A percentile compares a stretch with the other conserved stretches of the same genome.
phyloP scores from a whole-genome alignment of 768 basidiomycete genomes.

The Termitomyces sp. region DNA sequence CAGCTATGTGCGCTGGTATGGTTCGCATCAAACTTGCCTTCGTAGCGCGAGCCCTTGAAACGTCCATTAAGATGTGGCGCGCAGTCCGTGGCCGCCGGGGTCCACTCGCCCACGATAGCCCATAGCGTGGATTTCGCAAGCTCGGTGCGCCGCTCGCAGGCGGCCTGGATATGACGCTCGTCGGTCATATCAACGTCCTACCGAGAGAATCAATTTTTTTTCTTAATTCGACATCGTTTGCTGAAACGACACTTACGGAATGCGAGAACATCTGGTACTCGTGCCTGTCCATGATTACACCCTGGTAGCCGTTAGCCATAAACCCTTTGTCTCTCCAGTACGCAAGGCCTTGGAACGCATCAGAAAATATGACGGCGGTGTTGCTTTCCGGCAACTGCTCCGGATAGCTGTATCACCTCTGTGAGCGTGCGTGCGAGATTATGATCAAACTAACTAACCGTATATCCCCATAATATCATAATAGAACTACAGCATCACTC shows the following conservation, averaged over 20 bases:
- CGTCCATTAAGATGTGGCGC: constrained; percentile 82
- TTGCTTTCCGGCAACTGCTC: constrained; percentile 39
- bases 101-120: constrained; percentile 88
- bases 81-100: constrained; percentile 70
- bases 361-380: constrained; percentile 62
- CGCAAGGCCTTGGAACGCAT: constrained; percentile 70
- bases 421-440: constrained; percentile 1
- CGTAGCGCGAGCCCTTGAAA: constrained; percentile 25
- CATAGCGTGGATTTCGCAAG: constrained; percentile 59
- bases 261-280: constrained; percentile 70
- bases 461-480: constrained; percentile 65
- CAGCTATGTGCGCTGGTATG: constrained; percentile 56
- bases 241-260: constrained; percentile 29
- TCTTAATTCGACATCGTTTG: background rate
- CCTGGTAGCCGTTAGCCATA: constrained; percentile 42
- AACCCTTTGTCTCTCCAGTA: constrained; percentile 55
- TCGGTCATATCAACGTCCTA: constrained; percentile 41
- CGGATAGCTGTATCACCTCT: constrained; percentile 22
- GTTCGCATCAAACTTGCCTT: background rate
- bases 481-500: constrained; percentile 48
- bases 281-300: constrained; percentile 82
- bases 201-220: background rate
- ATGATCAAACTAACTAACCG: constrained; percentile 32
- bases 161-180: constrained; percentile 51
- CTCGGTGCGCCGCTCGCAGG: constrained; percentile 40